Conservation (phyloP, 2,329 filamentous ascomycete genomes). For the Monilinia fructicola region DNA sequence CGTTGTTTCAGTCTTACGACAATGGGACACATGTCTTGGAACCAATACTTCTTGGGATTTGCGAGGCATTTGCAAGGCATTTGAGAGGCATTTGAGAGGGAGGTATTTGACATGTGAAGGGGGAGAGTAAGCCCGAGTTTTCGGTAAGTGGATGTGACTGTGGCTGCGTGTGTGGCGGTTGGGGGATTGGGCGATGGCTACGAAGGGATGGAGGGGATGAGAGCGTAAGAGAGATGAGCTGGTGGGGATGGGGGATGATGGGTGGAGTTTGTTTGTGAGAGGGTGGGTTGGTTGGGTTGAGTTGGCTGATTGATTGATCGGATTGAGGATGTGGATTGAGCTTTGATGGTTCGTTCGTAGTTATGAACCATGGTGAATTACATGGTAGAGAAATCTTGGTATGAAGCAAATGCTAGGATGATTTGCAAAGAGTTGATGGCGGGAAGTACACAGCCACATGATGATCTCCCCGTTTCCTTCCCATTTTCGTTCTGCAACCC, state of each 20-base stretch:
- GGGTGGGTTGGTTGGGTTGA: neutral
- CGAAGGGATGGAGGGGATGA: neutral
- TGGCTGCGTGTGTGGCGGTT: neutral
- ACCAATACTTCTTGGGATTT: neutral
- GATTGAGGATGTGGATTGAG: neutral
- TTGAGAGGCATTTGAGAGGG: neutral
- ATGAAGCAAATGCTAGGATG: neutral
- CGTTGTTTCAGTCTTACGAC: neutral
- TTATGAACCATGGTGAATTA: neutral
- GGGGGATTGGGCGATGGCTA: neutral
- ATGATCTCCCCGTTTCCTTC: neutral
- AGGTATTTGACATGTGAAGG: neutral
- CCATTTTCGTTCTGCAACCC: neutral
- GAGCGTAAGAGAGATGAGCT: neutral
- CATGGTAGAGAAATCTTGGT: neutral
- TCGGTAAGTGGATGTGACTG: conserved; percentile 7
- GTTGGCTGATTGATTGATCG: neutral
- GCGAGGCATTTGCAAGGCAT: neutral
- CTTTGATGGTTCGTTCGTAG: neutral
- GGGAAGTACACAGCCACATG: neutral
- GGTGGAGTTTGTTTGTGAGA: neutral
- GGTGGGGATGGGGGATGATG: neutral
- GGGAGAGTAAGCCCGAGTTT: neutral
- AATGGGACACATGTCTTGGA: conserved; percentile 2
- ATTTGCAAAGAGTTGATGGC: neutral